Percentiles rank a stretch among this genome's conserved stretches.
Evolutionary conservation across 2,329 filamentous ascomycete species (phyloP).

Genomic region (Diaporthe citriasiana): DNA sequence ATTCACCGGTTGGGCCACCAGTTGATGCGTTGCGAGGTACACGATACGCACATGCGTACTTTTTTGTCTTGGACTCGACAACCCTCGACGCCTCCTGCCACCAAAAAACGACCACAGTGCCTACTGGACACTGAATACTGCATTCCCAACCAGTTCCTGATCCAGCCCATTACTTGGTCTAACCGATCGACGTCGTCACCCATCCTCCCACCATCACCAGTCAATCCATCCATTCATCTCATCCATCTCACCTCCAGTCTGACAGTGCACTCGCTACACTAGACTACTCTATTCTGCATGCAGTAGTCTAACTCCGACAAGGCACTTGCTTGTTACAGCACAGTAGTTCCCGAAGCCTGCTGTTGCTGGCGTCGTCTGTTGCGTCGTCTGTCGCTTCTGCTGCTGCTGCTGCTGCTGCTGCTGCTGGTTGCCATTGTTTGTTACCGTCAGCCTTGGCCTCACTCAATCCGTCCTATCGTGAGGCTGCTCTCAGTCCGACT

Average conservation of each 20-base stretch:
- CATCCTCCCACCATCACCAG: not conserved
- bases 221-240: not conserved
- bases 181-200: not conserved
- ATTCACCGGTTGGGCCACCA: conserved; percentile 13
- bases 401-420: not conserved
- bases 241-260: not conserved
- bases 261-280: not conserved
- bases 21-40: conserved; percentile 16
- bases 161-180: conserved; percentile 14
- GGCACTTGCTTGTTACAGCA: not conserved
- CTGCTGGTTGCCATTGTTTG: not conserved
- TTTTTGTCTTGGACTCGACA: conserved; percentile 10
- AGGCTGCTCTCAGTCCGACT: not conserved
- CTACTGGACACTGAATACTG: too few relatives aligned
- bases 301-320: conserved; percentile 1
- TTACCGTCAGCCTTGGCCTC: not conserved
- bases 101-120: not conserved
- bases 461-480: not conserved
- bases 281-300: not conserved
- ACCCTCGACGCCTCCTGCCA: not conserved
- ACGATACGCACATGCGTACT: not conserved
- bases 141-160: conserved; percentile 31
- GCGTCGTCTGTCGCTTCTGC: not conserved
- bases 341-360: not conserved
- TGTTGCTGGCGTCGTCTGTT: not conserved